Evolutionary conservation across 345 rosid genomes (phyloP).

Genomic region (Aquilaria malaccensis): DNA sequence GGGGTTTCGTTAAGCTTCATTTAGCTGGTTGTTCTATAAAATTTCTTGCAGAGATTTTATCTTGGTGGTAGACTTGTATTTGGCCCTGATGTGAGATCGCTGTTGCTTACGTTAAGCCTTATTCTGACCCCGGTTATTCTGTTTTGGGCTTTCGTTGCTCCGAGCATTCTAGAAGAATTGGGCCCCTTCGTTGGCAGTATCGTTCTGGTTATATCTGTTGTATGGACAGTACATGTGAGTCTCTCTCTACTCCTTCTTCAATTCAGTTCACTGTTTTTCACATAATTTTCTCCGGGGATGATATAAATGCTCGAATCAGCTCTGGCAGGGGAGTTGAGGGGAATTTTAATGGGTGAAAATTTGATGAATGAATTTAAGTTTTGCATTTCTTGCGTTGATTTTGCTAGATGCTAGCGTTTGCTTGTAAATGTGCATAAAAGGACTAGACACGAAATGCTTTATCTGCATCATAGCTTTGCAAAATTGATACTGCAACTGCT

Average conservation of each 20-base stretch:
- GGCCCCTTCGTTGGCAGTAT: slow-evolving; percentile 33
- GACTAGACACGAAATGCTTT: no score
- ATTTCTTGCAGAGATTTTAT: slow-evolving; percentile 58
- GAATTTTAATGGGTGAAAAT: neutral
- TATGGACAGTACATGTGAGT: slow-evolving; percentile 51
- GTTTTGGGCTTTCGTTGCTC: slow-evolving; percentile 66
- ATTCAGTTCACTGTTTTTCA: neutral
- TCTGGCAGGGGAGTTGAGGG: neutral
- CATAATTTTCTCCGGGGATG: neutral
- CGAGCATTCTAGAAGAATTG: slow-evolving; percentile 39
- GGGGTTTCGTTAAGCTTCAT: neutral
- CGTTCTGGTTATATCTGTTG: slow-evolving; percentile 28
- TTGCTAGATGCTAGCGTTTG: neutral
- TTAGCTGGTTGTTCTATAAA: neutral
- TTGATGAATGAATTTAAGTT: neutral
- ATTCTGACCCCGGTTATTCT: slow-evolving; percentile 56
- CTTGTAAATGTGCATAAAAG: no score
- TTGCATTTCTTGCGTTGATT: neutral
- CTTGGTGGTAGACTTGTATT: slow-evolving; percentile 72
- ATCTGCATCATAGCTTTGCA: no score
- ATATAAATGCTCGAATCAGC: neutral
- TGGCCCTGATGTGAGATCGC: slow-evolving; percentile 82
- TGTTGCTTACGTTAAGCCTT: slow-evolving; percentile 57
- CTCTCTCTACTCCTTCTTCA: neutral
- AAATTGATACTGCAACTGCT: no score